Base-by-base conservation (phyloP, 352 stramenopile species). In the Nothophytophthora sp. region DNA sequence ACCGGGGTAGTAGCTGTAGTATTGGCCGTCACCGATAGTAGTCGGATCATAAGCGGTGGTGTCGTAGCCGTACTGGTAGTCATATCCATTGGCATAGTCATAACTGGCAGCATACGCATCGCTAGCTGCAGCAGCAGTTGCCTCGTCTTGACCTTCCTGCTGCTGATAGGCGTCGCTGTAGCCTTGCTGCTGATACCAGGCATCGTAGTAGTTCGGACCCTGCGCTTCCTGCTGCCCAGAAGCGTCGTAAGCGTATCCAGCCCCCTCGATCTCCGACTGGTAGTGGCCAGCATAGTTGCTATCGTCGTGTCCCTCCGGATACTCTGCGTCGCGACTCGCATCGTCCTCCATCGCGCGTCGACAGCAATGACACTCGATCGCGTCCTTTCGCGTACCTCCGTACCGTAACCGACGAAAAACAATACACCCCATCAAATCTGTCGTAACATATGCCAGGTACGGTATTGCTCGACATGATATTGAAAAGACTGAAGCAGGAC, bases 241-340 rank as follows among this genome's bases (percentile, higher is more conserved):
- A 4, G 29, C 29, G 10, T 35, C 29, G 4, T 35, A 15, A 16
- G 10, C 29, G 13, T 37, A 13, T 23, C 4, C 41, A 38, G 20
- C 24, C 41, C 9, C 27, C 41, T 43, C 25, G 5, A 15, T 28
- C 27, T 36, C 13, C 9, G 36, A 49, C 25, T 59, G 29, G 16
- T 64, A 48, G 23, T 67, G 56, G 20, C 61, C 32, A 4, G 30
- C 27, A 20, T 59, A 63, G 35, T 33, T 42, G 10, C 32, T 32
- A 20, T 22, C 47, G 28, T 52, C 37, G 18, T 73, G 62, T n/a
- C 41, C 46, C 24, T 65, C 52, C 15, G 48, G 35, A 50, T 60
- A 56, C 35, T 15, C 2, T 11, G 55, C 50, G n/a, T 34, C 43
- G 0, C 16, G 5, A 23, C n/a, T n/a, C n/a, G n/a, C n/a, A n/a